These are phyloP conservation scores for Aspergillus leporis DNA, from an alignment of 495 filamentous ascomycete species.

Conservation along the genomic window DNA sequence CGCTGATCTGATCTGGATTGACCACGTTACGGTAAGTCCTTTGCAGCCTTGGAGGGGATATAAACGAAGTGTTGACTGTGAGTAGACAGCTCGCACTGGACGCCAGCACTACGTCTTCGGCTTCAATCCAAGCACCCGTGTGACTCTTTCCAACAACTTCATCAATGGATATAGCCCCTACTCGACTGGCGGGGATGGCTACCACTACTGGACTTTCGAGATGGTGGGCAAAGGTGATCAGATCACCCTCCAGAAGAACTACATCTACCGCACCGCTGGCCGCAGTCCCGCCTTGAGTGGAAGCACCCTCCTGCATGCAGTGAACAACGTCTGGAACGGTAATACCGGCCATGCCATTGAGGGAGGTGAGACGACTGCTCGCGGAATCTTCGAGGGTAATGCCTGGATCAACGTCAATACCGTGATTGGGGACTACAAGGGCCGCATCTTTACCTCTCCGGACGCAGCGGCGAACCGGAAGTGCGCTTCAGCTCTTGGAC, in stretches of 20 bases:
- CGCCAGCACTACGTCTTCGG: constrained; percentile 50
- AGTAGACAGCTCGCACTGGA: constrained; percentile 43
- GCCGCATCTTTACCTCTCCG: constrained; percentile 36
- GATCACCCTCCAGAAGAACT: constrained; percentile 49
- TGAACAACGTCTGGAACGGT: constrained; percentile 58
- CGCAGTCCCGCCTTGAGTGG: constrained; percentile 45
- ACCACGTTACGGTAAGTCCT: constrained; percentile 43
- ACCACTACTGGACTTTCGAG: constrained; percentile 51
- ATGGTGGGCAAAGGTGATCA: constrained; percentile 41
- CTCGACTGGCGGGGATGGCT: constrained; percentile 45
- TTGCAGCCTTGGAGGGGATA: neutral
- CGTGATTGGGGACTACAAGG: constrained; percentile 29
- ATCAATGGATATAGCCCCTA: constrained; percentile 42
- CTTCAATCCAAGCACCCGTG: constrained; percentile 37
- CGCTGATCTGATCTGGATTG: constrained; percentile 48
- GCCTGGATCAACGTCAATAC: constrained; percentile 49
- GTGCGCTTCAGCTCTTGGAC: constrained; percentile 31
- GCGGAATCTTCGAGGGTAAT: constrained; percentile 55
- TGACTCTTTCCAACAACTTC: constrained; percentile 49
- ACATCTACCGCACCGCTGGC: constrained; percentile 48
- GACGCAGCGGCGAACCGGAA: constrained; percentile 35
- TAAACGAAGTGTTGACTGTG: neutral
- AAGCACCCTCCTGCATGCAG: constrained; percentile 44
- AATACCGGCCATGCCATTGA: constrained; percentile 56
- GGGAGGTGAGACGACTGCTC: constrained; percentile 40